Evolutionary conservation across 139 green algal species (phyloP).

Genomic region (Coelastrella sp.): DNA sequence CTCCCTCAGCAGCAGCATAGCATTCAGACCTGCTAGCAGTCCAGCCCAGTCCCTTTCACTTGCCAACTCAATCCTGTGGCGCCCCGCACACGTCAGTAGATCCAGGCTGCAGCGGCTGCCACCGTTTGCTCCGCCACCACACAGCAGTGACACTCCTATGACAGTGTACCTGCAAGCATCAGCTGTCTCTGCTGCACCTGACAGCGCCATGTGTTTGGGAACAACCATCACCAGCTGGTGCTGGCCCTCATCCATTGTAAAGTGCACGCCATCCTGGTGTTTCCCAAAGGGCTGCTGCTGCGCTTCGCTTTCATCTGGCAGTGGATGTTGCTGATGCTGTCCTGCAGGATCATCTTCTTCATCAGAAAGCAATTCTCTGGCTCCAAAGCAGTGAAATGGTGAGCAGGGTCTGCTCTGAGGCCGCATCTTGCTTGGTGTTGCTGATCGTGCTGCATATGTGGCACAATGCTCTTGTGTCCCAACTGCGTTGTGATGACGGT

Average conservation of each 20-base stretch:
- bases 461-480: too few species aligned
- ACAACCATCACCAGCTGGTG: conserved; percentile 40
- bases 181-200: not conserved
- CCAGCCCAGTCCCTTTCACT: conserved; percentile 23
- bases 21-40: conserved; percentile 38
- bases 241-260: conserved; percentile 1
- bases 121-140: not conserved
- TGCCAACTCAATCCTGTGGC: conserved; percentile 34
- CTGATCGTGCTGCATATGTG: not conserved
- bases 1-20: conserved; percentile 40
- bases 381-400: conserved; percentile 27
- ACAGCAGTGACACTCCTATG: conserved; percentile 14
- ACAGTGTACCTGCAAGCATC: conserved; percentile 8
- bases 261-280: conserved; percentile 27
- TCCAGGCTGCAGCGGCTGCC: not conserved
- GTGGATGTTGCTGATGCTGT: too few species aligned
- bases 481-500: too few species aligned
- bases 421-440: not conserved
- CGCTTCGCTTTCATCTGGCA: not conserved
- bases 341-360: not conserved
- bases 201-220: not conserved
- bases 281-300: too few species aligned
- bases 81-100: conserved; percentile 13
- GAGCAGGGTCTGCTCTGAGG: conserved; percentile 29
- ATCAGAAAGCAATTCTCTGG: not conserved